These are phyloP conservation scores for Trametes cubensis DNA, from an alignment of 768 basidiomycete species.

Conservation along the genomic window DNA sequence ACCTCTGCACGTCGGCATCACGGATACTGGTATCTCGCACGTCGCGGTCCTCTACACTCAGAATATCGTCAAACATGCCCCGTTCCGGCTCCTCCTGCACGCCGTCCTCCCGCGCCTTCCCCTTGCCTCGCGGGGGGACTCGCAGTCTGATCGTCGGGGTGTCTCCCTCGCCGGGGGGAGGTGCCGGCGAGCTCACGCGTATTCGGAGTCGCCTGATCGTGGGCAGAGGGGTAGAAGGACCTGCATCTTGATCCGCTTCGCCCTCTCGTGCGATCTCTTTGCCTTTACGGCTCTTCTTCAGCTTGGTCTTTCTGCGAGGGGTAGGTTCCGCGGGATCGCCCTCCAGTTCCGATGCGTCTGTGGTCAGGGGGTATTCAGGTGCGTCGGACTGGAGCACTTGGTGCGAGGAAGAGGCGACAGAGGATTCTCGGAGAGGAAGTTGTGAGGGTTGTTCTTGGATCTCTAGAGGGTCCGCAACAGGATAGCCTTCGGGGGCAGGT, in stretches of 20 bases:
- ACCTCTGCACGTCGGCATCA: conserved; percentile 63
- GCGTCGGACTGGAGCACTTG: conserved; percentile 22
- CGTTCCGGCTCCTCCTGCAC: conserved; percentile 53
- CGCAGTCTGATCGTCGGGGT: conserved; percentile 53
- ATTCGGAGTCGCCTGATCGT: conserved; percentile 50
- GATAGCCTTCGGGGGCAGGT: conserved; percentile 7
- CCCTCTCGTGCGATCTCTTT: conserved; percentile 23
- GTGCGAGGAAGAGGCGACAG: conserved; percentile 48
- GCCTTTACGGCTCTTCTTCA: conserved; percentile 34
- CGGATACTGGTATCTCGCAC: conserved; percentile 66
- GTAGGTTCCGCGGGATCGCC: conserved; percentile 35
- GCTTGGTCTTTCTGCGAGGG: conserved; percentile 37
- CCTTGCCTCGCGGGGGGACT: conserved; percentile 63
- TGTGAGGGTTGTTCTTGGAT: conserved; percentile 8
- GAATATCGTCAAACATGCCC: conserved; percentile 84
- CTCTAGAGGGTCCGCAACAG: conserved; percentile 1
- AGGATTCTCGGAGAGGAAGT: conserved; percentile 35
- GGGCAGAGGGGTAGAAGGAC: conserved; percentile 18
- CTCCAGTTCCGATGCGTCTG: conserved; percentile 37
- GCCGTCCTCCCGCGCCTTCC: conserved; percentile 59
- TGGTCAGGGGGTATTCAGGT: conserved; percentile 29
- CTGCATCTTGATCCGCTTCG: conserved; percentile 30
- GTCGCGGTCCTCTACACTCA: conserved; percentile 70
- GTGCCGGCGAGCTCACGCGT: conserved; percentile 44
- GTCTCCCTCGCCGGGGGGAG: conserved; percentile 16